Conservation (phyloP, 805 yeast genomes). For the Candida oleophila region DNA sequence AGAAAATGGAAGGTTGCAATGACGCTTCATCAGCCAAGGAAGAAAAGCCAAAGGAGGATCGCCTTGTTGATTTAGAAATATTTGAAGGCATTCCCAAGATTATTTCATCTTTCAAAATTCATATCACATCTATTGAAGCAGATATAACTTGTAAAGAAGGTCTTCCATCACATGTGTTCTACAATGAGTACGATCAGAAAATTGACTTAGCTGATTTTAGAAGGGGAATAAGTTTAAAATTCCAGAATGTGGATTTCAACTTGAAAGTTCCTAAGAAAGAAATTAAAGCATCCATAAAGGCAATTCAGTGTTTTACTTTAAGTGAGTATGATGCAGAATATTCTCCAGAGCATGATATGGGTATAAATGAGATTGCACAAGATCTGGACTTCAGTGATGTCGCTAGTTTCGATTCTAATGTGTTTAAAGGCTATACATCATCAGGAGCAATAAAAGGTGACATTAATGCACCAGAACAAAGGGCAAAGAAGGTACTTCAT, state of each 20-base stretch:
- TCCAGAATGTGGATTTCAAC: slow-evolving; percentile 18
- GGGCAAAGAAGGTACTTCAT: slow-evolving; percentile 31
- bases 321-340: slow-evolving; percentile 40
- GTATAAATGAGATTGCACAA: slow-evolving; percentile 13
- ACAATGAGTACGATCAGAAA: slow-evolving; percentile 21
- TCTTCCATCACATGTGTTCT: slow-evolving; percentile 31
- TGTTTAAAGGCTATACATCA: slow-evolving; percentile 12
- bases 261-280: slow-evolving; percentile 23
- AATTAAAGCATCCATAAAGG: slow-evolving; percentile 17
- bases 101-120: slow-evolving; percentile 24
- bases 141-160: slow-evolving; percentile 41
- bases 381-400: slow-evolving; percentile 28
- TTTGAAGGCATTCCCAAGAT: slow-evolving; percentile 30
- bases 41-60: neutral
- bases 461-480: slow-evolving; percentile 15
- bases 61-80: slow-evolving; percentile 19
- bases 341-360: slow-evolving; percentile 31
- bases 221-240: slow-evolving; percentile 34
- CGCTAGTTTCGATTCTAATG: slow-evolving; percentile 29
- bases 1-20: neutral
- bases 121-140: slow-evolving; percentile 25
- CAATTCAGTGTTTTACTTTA: slow-evolving; percentile 32
- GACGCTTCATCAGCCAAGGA: slow-evolving; percentile 3
- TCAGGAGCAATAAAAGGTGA: slow-evolving; percentile 2
- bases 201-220: slow-evolving; percentile 35